Base-by-base conservation (phyloP, 306 rosid species). In the Quercus suber region DNA sequence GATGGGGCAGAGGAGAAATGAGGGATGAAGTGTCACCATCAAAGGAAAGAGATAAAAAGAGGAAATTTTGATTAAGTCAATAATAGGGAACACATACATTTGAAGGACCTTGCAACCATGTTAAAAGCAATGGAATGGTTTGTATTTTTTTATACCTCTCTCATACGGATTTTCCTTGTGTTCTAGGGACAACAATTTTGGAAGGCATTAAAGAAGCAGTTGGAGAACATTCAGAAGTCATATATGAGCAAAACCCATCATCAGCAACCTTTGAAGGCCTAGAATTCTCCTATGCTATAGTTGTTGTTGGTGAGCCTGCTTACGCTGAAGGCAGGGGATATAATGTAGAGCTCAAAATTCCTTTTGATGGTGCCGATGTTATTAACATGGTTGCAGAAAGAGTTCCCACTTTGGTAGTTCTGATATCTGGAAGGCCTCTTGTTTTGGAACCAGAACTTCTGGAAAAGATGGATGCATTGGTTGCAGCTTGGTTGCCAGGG, bases 401-500 rank as follows among this genome's bases (percentile, higher is more conserved):
- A 80, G 75, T 94, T 53, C 97, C 97, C 35, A 92, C 97, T 19
- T 69, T 94, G 75, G 96, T 82, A 60, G 88, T 94, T 85, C 81
- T 92, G 77, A 82, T 94, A 75, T 90, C 96, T 6, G 98, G 98
- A 75, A 88, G 98, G 67, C 93, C 97, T 23, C 53, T 90, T 75
- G 84, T 86, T 27, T 80, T 94, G 63, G 94, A 89, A 83, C 92
- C 92, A 27, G 15, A 68, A 72, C 73, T 90, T 51, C 76, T 92
- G 68, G 90, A 76, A 68, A 94, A 92, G 74, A 82, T 82, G 37
- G 91, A 90, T 71, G 94, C 88, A 67, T 73, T 92, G 37, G 88
- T 94, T 76, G 93, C 96, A 69, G 97, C 98, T 72, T 94, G 98
- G 98, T 85, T 94, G 79, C 97, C 98, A 3, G 96, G 98, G 35